A percentile compares a stretch with the other conserved stretches of the same genome.
phyloP scores from a whole-genome alignment of 768 basidiomycete genomes.

The Tricholoma sp. region DNA sequence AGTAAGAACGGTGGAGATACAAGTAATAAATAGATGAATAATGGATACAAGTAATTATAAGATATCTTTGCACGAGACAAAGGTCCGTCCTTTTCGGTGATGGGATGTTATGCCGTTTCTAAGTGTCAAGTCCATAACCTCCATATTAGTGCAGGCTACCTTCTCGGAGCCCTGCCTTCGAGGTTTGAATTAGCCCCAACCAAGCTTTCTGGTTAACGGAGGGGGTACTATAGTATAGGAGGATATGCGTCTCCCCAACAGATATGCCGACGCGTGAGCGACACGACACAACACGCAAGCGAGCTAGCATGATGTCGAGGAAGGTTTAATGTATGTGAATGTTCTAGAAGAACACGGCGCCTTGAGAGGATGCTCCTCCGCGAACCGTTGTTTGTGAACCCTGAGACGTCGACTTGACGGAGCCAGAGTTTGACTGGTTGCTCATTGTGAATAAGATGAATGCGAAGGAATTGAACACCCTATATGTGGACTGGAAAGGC shows the following conservation, averaged over 20 bases:
- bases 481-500: slow-evolving; percentile 1
- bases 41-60: slow-evolving; percentile 18
- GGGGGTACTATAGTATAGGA: slow-evolving; percentile 7
- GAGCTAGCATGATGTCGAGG: slow-evolving; percentile 7
- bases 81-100: slow-evolving; percentile 25
- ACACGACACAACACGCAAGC: not conserved
- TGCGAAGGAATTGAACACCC: slow-evolving; percentile 5
- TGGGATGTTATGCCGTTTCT: slow-evolving; percentile 9
- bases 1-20: not conserved
- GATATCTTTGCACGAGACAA: slow-evolving; percentile 2
- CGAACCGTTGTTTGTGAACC: slow-evolving; percentile 40
- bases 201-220: not conserved
- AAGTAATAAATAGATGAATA: slow-evolving; percentile 1
- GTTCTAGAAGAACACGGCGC: slow-evolving; percentile 57
- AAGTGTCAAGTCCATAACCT: slow-evolving; percentile 13
- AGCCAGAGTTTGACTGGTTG: slow-evolving; percentile 33
- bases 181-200: not conserved
- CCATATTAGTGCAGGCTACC: slow-evolving; percentile 10
- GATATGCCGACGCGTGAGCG: slow-evolving; percentile 2
- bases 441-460: slow-evolving; percentile 28
- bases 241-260: slow-evolving; percentile 6
- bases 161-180: not conserved
- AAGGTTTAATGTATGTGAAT: slow-evolving; percentile 8
- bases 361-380: slow-evolving; percentile 44
- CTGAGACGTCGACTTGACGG: slow-evolving; percentile 27